Evolutionary conservation across 148 eudicot genomes (phyloP), one percentile per base, ranked within the genome.

Genomic region (Camellia sinensis): DNA sequence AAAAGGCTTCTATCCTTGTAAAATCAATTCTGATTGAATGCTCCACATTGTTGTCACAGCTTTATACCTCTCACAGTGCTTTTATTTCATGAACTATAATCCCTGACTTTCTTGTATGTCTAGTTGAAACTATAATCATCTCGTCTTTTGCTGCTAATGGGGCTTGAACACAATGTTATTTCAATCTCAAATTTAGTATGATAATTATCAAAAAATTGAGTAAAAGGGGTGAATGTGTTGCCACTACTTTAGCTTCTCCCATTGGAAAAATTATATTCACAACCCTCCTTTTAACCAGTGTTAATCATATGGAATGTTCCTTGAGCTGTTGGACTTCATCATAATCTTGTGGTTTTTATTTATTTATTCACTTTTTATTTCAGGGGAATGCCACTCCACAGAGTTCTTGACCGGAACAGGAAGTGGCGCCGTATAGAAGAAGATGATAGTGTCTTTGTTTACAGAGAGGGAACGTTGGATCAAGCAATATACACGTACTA

Each of bases 321-420:
- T 22, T 53, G 50, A 11, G 66, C 19, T 29, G 18, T 12, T 22
- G 43, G 52, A 54, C 18, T 19, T 29, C 37, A 29, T 29, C 15
- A 29, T 74, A 46, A 17, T 22, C n/a, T 46, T 41, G 8, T n/a
- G 43, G 19, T 6, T 3, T 69, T 41, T 18, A 14, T 44, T 6
- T 9, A 9, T 40, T 37, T 21, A 22, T 13, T 57, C 19, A 21
- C 22, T 22, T 53, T 50, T 46, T 46, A 3, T 63, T 80, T 48
- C 64, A 89, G 90, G 78, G 92, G 90, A 80, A 79, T 89, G 89
- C 87, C 89, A 11, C 85, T 89, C 3, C 83, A 86, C 68, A 71
- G 74, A 43, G 46, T 67, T 12, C 53, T 76, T 63, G 90, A 87
- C 61, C 41, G 87, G 43, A 86, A 81, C 48, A 83, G 65, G 80